A percentile compares a stretch with the other conserved stretches of the same genome.
These are phyloP conservation scores for Sclerotinia nivalis DNA, from an alignment of 2,329 filamentous ascomycete genomes.

Conservation along the genomic window DNA sequence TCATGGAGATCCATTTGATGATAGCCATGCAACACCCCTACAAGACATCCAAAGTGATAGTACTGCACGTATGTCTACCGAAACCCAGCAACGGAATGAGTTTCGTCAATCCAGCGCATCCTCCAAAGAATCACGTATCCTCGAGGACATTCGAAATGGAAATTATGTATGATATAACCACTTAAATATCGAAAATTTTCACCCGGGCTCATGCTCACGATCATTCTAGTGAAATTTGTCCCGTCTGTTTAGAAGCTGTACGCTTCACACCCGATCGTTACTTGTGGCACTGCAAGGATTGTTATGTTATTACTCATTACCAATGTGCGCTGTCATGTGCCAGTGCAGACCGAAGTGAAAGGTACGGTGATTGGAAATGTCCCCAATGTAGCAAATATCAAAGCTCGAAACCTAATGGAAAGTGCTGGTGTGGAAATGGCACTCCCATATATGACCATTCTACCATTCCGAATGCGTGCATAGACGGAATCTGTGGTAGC, in stretches of 20 bases:
- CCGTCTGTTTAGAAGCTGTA: constrained; percentile 2
- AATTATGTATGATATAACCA: constrained; percentile 9
- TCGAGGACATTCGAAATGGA: constrained; percentile 26
- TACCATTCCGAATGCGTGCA: constrained; percentile 25
- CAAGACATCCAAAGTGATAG: neutral
- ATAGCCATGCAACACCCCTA: neutral
- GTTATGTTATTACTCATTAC: constrained; percentile 27
- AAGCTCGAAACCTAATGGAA: neutral
- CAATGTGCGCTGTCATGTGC: constrained; percentile 22
- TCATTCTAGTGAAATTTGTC: neutral
- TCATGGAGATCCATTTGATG: constrained; percentile 12
- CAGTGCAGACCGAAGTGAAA: neutral
- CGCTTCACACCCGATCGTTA: neutral
- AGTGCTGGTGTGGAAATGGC: constrained; percentile 28
- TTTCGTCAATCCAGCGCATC: constrained; percentile 14
- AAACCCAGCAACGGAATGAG: constrained; percentile 22
- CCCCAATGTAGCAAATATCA: constrained; percentile 17
- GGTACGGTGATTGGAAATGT: constrained; percentile 21
- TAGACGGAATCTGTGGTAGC: constrained; percentile 16
- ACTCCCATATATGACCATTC: neutral
- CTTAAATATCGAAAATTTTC: neutral
- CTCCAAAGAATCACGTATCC: constrained; percentile 19
- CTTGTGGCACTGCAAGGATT: constrained; percentile 30
- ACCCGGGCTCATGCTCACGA: neutral
- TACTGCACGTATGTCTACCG: constrained; percentile 11